phyloP scores from a whole-genome alignment of 306 rosid genomes.

The Fagus sylvatica region DNA sequence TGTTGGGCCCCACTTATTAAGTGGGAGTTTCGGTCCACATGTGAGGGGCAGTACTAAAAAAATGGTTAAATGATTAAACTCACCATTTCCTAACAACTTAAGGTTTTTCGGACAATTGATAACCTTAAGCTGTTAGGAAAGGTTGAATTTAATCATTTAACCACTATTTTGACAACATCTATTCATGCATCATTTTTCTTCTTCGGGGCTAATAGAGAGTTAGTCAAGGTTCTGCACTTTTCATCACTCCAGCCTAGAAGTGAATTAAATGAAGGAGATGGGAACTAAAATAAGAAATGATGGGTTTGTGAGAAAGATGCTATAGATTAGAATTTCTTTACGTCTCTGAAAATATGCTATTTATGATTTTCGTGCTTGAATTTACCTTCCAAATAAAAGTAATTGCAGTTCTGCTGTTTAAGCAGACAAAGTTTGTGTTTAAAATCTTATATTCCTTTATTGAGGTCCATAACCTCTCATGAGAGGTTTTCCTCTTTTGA shows the following conservation, averaged over 20 bases:
- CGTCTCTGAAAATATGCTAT: not conserved
- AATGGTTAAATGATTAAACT: too few relatives aligned
- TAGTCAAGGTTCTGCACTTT: not conserved
- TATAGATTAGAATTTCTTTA: not conserved
- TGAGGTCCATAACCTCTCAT: not conserved
- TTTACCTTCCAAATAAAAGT: constrained; percentile 7
- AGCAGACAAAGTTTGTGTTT: not conserved
- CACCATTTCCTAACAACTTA: too few relatives aligned
- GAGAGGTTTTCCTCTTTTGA: not conserved
- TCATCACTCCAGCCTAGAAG: not conserved
- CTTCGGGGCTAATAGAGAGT: not conserved
- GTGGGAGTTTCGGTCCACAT: too few relatives aligned
- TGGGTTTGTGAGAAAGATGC: not conserved
- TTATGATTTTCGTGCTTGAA: not conserved
- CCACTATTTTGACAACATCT: not conserved
- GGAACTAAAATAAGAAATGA: not conserved
- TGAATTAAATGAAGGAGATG: not conserved
- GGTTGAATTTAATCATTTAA: too few relatives aligned
- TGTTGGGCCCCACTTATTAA: too few relatives aligned
- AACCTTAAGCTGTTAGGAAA: too few relatives aligned
- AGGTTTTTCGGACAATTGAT: too few relatives aligned
- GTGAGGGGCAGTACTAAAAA: too few relatives aligned
- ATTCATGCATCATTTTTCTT: not conserved
- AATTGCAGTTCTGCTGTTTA: constrained; percentile 1
- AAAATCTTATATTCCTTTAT: not conserved